phyloP scores from a whole-genome alignment of 1,284 basidiomycete species.

The Testicularia cyperi region DNA sequence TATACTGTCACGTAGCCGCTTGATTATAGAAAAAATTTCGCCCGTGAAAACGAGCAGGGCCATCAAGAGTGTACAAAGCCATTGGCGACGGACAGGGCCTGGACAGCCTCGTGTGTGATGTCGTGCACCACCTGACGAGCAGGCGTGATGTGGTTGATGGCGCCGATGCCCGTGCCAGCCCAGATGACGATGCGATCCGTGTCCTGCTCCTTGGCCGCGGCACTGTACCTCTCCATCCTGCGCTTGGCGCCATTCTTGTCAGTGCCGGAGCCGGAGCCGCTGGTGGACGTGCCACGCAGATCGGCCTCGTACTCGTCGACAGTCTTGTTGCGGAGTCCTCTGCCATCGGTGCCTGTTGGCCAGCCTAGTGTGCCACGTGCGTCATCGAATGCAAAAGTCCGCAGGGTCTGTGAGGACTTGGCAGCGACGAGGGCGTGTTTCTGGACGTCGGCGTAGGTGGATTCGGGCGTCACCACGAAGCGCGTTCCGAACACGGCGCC shows the following conservation, averaged over 20 bases:
- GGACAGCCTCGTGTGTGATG: conserved; percentile 28
- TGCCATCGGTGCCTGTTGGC: conserved; percentile 53
- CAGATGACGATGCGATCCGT: conserved; percentile 49
- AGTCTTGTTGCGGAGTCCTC: conserved; percentile 48
- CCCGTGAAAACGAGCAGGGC: no score
- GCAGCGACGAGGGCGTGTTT: conserved; percentile 45
- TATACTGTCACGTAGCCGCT: no score
- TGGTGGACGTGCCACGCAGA: conserved; percentile 9
- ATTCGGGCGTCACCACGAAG: conserved; percentile 53
- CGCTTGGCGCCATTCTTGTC: conserved; percentile 18
- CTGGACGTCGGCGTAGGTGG: conserved; percentile 44
- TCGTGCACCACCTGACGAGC: conserved; percentile 38
- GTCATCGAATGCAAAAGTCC: conserved; percentile 55
- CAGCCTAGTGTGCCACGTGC: conserved; percentile 54
- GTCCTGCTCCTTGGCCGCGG: conserved; percentile 43
- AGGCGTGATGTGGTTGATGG: conserved; percentile 34
- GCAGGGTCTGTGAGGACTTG: conserved; percentile 28
- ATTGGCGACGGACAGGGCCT: conserved; percentile 14
- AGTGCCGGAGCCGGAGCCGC: conserved; percentile 5
- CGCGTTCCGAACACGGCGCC: conserved; percentile 55
- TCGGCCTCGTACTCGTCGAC: conserved; percentile 48
- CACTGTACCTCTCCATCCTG: conserved; percentile 44
- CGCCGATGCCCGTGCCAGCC: conserved; percentile 54
- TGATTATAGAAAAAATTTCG: no score
- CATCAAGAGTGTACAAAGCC: conserved; percentile 22